Evolutionary conservation across 169 alveolate species (phyloP).

Genomic region (Plasmodium inui): DNA sequence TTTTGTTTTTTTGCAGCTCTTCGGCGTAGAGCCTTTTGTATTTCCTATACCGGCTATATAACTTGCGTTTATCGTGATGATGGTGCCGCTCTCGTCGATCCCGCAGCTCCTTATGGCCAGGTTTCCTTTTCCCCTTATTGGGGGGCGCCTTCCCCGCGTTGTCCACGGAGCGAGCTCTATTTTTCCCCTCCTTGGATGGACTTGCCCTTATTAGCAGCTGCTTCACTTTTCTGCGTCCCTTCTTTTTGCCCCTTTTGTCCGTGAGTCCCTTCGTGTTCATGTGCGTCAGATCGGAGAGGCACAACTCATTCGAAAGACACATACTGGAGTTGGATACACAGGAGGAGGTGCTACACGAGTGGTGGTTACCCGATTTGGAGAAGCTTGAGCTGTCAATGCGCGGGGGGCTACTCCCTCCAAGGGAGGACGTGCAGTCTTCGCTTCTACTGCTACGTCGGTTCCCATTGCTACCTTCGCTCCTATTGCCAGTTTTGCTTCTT

Average conservation of each 20-base stretch:
- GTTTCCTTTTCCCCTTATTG: not conserved
- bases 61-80: not conserved
- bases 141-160: not conserved
- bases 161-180: not conserved
- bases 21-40: slow-evolving; percentile 21
- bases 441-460: not conserved
- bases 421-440: not conserved
- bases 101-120: not conserved
- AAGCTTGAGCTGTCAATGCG: not conserved
- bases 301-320: slow-evolving; percentile 25
- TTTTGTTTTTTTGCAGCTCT: slow-evolving; percentile 63
- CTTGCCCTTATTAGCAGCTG: not conserved
- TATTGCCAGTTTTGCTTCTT: not conserved
- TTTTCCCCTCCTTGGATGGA: slow-evolving; percentile 4
- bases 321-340: not conserved
- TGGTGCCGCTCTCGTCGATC: not conserved
- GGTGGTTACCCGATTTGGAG: not conserved
- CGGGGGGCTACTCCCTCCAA: not conserved
- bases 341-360: not conserved
- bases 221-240: slow-evolving; percentile 7
- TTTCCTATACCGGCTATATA: not conserved
- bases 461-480: not conserved
- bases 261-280: slow-evolving; percentile 21
- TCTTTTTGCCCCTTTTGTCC: not conserved
- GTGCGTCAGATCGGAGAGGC: slow-evolving; percentile 56